These are phyloP conservation scores for Monilinia aucupariae DNA, from an alignment of 2,329 filamentous ascomycete genomes.

Conservation along the genomic window DNA sequence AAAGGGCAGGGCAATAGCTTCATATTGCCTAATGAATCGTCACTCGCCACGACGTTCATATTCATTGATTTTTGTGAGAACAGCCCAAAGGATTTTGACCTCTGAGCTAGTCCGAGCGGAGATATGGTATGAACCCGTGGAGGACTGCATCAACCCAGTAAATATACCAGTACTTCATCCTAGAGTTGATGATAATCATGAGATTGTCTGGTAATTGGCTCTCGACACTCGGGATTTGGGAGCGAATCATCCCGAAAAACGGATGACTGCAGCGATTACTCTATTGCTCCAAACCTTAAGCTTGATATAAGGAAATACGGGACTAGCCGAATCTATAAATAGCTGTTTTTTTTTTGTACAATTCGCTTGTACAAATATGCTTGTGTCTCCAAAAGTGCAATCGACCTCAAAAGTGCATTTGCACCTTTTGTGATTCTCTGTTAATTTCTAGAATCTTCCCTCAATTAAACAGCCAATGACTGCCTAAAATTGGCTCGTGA, in stretches of 20 bases:
- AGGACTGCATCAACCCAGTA: not conserved
- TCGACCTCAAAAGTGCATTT: conserved; percentile 15
- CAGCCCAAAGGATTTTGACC: not conserved
- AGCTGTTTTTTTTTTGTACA: not conserved
- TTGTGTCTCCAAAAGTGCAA: conserved; percentile 6
- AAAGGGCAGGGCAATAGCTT: not conserved
- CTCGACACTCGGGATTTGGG: not conserved
- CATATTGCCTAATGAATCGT: conserved; percentile 9
- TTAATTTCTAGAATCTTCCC: not conserved
- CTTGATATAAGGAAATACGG: not conserved
- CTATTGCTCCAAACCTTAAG: not conserved
- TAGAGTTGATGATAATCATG: not conserved
- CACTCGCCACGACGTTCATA: not conserved
- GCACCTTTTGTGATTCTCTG: conserved; percentile 2
- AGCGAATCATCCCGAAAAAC: not conserved
- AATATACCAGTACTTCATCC: not conserved
- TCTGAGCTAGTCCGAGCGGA: not conserved
- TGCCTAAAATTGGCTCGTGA: not conserved
- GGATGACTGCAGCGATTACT: not conserved
- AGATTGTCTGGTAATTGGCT: not conserved
- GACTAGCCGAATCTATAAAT: not conserved
- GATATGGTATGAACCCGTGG: not conserved
- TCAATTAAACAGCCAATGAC: not conserved
- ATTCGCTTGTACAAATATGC: not conserved
- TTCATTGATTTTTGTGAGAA: not conserved